phyloP scores from a whole-genome alignment of 352 stramenopile species.

The Globisporangium polare region DNA sequence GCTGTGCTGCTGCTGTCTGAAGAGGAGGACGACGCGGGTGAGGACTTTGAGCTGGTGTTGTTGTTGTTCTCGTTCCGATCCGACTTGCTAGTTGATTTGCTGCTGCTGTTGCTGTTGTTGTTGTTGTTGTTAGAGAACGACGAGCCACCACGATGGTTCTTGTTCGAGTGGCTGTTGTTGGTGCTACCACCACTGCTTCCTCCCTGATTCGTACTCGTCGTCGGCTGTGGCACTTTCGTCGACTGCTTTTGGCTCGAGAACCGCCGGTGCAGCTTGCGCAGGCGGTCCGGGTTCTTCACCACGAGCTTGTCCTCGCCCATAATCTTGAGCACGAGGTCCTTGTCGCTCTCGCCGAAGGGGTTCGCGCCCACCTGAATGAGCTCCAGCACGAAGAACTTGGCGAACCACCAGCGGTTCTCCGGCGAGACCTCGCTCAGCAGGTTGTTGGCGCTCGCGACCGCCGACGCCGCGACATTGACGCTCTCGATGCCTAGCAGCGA shows the following conservation, averaged over 20 bases:
- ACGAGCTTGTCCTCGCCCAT: constrained; percentile 58
- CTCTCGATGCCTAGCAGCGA: constrained; percentile 40
- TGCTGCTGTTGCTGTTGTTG: not conserved
- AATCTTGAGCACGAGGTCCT: constrained; percentile 68
- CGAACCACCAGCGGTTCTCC: constrained; percentile 75
- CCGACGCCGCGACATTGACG: constrained; percentile 21
- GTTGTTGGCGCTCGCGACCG: constrained; percentile 23
- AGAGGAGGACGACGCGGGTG: constrained; percentile 6
- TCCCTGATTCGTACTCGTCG: not conserved
- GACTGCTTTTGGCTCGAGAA: constrained; percentile 52
- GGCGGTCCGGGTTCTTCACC: constrained; percentile 55
- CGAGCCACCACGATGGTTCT: not conserved
- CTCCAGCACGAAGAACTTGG: constrained; percentile 69
- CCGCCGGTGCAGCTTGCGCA: constrained; percentile 67
- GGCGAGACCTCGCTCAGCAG: constrained; percentile 39
- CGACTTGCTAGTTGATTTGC: not conserved
- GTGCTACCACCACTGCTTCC: not conserved
- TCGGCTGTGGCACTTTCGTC: not conserved
- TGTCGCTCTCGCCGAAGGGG: constrained; percentile 65
- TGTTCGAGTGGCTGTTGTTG: not conserved
- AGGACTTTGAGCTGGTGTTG: not conserved
- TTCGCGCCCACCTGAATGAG: constrained; percentile 65
- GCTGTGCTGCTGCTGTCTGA: constrained; percentile 3
- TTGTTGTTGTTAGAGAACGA: not conserved
- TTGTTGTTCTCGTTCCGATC: not conserved